A percentile compares a stretch with the other conserved stretches of the same genome.
These are phyloP conservation scores for Chimonanthus praecox DNA, from an alignment of 164 flowering plant species.

Conservation along the genomic window DNA sequence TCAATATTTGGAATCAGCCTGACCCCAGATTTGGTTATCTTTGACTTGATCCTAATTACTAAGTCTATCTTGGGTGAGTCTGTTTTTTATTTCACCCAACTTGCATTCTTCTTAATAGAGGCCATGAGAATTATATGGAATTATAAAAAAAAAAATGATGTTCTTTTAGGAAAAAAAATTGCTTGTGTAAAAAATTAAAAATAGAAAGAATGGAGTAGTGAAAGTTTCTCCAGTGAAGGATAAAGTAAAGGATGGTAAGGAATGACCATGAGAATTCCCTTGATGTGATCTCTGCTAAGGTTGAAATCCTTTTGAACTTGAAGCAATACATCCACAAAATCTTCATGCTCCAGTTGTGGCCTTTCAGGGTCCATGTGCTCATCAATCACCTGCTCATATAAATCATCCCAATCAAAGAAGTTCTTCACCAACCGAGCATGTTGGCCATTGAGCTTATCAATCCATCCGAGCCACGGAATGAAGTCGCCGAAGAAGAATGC, in stretches of 20 bases:
- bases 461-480: slow-evolving; percentile 10
- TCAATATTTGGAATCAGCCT: no score
- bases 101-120: no score
- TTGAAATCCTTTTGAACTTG: slow-evolving; percentile 10
- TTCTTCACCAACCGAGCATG: slow-evolving; percentile 6
- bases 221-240: background rate
- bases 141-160: no score
- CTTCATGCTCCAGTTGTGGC: slow-evolving; percentile 10
- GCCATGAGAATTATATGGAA: no score
- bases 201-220: no score
- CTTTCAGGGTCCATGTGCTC: slow-evolving; percentile 11
- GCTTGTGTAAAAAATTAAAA: no score
- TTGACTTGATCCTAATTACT: no score
- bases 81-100: no score
- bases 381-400: slow-evolving; percentile 7
- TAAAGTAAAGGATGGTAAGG: background rate
- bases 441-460: slow-evolving; percentile 8
- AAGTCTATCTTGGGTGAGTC: no score
- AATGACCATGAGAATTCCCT: slow-evolving; percentile 20
- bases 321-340: slow-evolving; percentile 12
- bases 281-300: slow-evolving; percentile 19
- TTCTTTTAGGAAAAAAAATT: no score
- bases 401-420: slow-evolving; percentile 10
- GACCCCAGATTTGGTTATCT: no score
- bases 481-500: slow-evolving; percentile 4